A percentile compares a stretch with the other conserved stretches of the same genome.
Evolutionary conservation across 805 yeast species (phyloP).

Genomic region (Wickerhamomyces hampshirensis): DNA sequence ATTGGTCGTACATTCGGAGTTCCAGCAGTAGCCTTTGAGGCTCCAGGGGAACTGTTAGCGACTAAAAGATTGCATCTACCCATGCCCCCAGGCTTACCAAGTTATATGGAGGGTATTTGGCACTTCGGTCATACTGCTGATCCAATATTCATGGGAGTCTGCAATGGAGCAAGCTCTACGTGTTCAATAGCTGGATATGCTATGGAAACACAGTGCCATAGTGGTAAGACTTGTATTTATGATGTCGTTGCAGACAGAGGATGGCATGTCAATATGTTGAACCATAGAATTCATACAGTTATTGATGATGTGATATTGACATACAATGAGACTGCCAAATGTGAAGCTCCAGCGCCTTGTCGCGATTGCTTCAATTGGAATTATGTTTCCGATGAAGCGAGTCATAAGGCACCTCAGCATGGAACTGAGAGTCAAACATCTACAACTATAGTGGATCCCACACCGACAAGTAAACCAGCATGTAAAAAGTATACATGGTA

Average conservation of each 20-base stretch:
- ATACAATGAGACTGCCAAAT: conserved; percentile 74
- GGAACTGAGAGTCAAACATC: conserved; percentile 1
- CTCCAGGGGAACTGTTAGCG: conserved; percentile 89
- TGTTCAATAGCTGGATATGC: conserved; percentile 95
- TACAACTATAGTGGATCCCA: conserved; percentile 3
- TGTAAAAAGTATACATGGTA: conserved; percentile 40
- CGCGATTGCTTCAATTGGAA: conserved; percentile 90
- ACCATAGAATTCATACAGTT: conserved; percentile 88
- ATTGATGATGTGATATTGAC: conserved; percentile 70
- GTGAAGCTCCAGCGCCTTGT: conserved; percentile 76
- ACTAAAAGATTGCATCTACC: conserved; percentile 84
- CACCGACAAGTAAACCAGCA: conserved; percentile 21
- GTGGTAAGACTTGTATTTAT: conserved; percentile 82
- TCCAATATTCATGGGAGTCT: conserved; percentile 94
- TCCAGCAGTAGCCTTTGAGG: conserved; percentile 87
- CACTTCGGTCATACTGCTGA: conserved; percentile 97
- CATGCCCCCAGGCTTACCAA: conserved; percentile 84
- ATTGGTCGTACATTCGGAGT: conserved; percentile 86
- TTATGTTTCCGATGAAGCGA: conserved; percentile 44
- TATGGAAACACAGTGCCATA: conserved; percentile 93
- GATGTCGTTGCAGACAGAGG: conserved; percentile 88
- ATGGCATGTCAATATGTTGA: conserved; percentile 83
- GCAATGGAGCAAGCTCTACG: conserved; percentile 87
- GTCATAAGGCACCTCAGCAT: conserved; percentile 3
- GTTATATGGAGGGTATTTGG: conserved; percentile 78